Conservation (phyloP, 345 rosid genomes). For the Erysimum cheiranthoides region DNA sequence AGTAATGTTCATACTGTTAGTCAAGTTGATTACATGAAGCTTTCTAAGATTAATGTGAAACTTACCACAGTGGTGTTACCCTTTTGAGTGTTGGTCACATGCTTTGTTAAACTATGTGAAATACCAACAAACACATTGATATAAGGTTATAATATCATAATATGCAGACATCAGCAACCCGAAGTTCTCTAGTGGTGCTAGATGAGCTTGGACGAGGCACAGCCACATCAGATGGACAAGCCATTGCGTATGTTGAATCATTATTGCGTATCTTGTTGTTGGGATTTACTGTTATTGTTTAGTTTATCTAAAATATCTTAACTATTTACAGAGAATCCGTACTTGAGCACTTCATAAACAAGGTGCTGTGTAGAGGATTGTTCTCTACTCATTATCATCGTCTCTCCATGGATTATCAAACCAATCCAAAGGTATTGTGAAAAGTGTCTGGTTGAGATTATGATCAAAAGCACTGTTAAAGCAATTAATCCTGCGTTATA, state of each 20-base stretch:
- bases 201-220: constrained; percentile 99
- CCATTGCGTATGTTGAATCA: constrained; percentile 77
- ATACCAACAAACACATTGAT: constrained; percentile 16
- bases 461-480: neutral
- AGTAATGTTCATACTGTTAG: constrained; percentile 33
- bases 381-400: constrained; percentile 97
- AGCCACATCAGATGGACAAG: constrained; percentile 98
- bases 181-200: constrained; percentile 80
- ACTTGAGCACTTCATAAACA: constrained; percentile 82
- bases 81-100: constrained; percentile 8
- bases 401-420: constrained; percentile 72
- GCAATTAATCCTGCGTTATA: neutral
- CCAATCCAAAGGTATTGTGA: constrained; percentile 57
- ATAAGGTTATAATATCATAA: constrained; percentile 6
- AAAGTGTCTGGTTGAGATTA: constrained; percentile 23
- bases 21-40: constrained; percentile 27
- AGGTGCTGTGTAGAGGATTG: constrained; percentile 86
- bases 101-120: constrained; percentile 2
- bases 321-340: constrained; percentile 72
- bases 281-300: neutral
- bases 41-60: constrained; percentile 11
- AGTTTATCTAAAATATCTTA: neutral
- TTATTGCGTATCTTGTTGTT: constrained; percentile 19
- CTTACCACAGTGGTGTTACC: constrained; percentile 2
- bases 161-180: constrained; percentile 79